Evolutionary conservation across 805 yeast genomes (phyloP), one percentile per base, ranked within the genome.

Genomic region (Tetrapisispora nanseiensis): DNA sequence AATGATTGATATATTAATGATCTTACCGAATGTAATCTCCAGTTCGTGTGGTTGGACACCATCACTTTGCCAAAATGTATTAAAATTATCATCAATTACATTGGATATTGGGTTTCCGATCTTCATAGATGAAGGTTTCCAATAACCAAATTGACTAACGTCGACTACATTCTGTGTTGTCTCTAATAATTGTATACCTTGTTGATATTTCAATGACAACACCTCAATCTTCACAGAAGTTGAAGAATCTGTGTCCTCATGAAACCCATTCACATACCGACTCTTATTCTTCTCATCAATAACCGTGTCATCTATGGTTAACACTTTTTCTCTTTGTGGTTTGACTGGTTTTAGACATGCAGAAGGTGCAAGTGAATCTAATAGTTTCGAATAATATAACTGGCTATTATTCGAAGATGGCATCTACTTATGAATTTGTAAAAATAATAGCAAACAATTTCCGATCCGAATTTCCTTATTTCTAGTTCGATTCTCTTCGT

Each of bases 51-150:
- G 98, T 51, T 82, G 86, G 11, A 74, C 70, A 0, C 97, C 98
- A 57, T 92, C 98, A 35, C 94, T 82, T 61, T 92, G 98, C 99
- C 99, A 92, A 59, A 70, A 90, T 1, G 78, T 65, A 23, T 72
- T 69, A 0, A 90, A 83, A 4, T 78, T 70, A 51, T 82, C 87
- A 40, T 84, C 85, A 24, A 92, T 66, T 6, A 90, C 67, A 51
- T 80, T 80, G n/a, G 65, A 65, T 18, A 86, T 70, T 0, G 92
- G 92, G 51, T 69, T 78, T 0, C 86, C 92, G 9, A 72, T 72
- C 52, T 89, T 90, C 53, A 43, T 65, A 0, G 95, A 82, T 1
- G 95, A 83, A 0, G 86, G 78, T 29, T 78, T 72, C 96, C 97
- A 92, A 20, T 80, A 71, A 0, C 94, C 97, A 16, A 82, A 66